Base-by-base conservation (phyloP, 148 eudicot genomes). In the Chenopodium suecicum region DNA sequence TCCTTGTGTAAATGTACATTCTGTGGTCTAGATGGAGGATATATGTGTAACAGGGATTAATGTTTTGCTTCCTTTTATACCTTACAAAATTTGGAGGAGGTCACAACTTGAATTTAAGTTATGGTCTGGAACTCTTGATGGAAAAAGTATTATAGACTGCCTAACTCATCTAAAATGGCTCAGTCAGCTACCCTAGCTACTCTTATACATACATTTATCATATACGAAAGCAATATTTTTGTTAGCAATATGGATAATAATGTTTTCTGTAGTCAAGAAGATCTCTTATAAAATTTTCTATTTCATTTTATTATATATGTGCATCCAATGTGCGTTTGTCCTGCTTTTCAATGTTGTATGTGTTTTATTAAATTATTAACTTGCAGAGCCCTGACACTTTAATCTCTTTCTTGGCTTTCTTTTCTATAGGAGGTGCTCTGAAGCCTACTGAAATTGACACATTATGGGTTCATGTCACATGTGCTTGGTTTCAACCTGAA, bases 401-500 rank as follows among this genome's bases (percentile, higher is more conserved):
- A 71, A 7, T 62, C 9, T 32, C 52, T 1, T 67, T 56, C 62
- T 20, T 62, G 66, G 72, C 48, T 79, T 54, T 16, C 48, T 86
- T 82, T 70, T 84, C 34, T 81, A 72, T 82, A 96, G 99, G 99
- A 56, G 99, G 99, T 80, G 98, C 99, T 79, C 82, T 96, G 83
- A 96, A 96, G 89, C 99, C 99, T 63, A 96, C 99, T 77, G 97
- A 94, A 81, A 76, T 94, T 68, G 91, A 90, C 70, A 63, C 77
- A 85, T 83, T 96, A 83, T 96, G 99, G 99, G 98, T 96, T 84
- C 99, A 96, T 87, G 94, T 96, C 80, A 91, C 95, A 31, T 96
- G 99, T 89, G 99, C 98, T 70, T 96, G 99, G 99, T 94, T 91
- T 84, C 91, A 86, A 70, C 98, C 99, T 62, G 99, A 96, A 90